phyloP scores from a whole-genome alignment of 2,329 filamentous ascomycete species.

The Phoma herbarum region DNA sequence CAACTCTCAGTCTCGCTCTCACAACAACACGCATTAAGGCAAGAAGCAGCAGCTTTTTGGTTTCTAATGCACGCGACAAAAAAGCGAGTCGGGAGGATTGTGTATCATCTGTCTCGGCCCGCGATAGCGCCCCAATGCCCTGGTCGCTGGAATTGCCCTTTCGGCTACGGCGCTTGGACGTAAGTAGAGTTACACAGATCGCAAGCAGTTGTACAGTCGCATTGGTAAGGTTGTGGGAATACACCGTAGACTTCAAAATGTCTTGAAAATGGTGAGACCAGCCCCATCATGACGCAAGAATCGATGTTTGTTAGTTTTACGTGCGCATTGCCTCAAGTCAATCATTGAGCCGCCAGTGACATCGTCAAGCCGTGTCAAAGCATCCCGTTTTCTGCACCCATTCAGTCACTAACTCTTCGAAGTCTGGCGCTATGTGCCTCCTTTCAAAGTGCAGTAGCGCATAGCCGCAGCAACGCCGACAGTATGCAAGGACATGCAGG shows the following conservation, averaged over 20 bases:
- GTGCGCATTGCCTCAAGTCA: background rate
- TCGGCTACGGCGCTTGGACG: slow-evolving; percentile 17
- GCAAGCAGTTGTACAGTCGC: slow-evolving; percentile 9
- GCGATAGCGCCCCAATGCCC: slow-evolving; percentile 17
- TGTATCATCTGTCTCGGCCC: slow-evolving; percentile 13
- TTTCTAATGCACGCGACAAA: slow-evolving; percentile 1
- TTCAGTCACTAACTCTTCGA: slow-evolving; percentile 16
- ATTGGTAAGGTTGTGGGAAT: slow-evolving; percentile 3
- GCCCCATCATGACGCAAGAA: background rate
- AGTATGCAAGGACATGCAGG: slow-evolving; percentile 26
- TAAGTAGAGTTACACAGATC: slow-evolving; percentile 13
- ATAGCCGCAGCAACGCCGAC: slow-evolving; percentile 27
- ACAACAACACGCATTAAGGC: slow-evolving; percentile 9
- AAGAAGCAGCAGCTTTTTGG: background rate
- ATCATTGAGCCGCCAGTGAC: slow-evolving; percentile 10
- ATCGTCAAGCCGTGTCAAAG: slow-evolving; percentile 8
- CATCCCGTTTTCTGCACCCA: slow-evolving; percentile 40
- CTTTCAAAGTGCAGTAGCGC: slow-evolving; percentile 32
- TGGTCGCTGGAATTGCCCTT: slow-evolving; percentile 17
- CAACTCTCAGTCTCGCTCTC: background rate
- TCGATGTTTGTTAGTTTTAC: background rate
- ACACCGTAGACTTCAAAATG: background rate
- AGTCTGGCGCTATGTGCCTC: slow-evolving; percentile 36
- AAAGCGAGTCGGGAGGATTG: slow-evolving; percentile 11
- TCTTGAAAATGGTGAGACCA: slow-evolving; percentile 3